Evolutionary conservation across 1,284 basidiomycete species (phyloP).

Genomic region (Rhodotorula glutinis): DNA sequence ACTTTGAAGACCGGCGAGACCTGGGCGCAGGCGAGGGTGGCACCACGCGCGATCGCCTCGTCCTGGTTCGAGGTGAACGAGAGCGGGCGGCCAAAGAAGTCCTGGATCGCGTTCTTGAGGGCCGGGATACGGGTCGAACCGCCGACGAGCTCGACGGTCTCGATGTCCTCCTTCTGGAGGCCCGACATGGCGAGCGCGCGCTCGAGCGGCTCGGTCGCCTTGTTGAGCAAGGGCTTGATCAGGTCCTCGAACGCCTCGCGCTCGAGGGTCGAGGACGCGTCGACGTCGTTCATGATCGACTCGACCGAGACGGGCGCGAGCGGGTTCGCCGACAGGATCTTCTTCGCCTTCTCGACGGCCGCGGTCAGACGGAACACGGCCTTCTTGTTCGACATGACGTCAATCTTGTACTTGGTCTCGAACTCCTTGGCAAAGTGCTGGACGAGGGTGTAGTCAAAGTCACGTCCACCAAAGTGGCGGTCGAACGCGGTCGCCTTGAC

Average conservation of each 20-base stretch:
- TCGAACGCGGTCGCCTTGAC: constrained; percentile 85
- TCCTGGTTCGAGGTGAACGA: constrained; percentile 91
- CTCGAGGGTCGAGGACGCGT: constrained; percentile 60
- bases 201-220: constrained; percentile 58
- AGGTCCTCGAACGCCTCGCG: constrained; percentile 63
- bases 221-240: constrained; percentile 57
- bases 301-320: constrained; percentile 86
- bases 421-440: constrained; percentile 84
- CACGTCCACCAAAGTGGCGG: constrained; percentile 83
- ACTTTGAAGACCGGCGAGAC: constrained; percentile 94
- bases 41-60: constrained; percentile 87
- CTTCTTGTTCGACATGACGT: constrained; percentile 83
- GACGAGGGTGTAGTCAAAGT: constrained; percentile 85
- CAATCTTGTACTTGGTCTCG: constrained; percentile 90
- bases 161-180: constrained; percentile 60
- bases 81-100: constrained; percentile 68
- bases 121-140: constrained; percentile 67
- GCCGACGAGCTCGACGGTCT: constrained; percentile 66
- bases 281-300: constrained; percentile 86
- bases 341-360: constrained; percentile 71
- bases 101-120: constrained; percentile 63
- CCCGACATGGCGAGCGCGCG: constrained; percentile 60
- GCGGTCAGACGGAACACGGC: constrained; percentile 81
- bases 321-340: constrained; percentile 73
- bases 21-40: constrained; percentile 90